Evolutionary conservation across 805 yeast species (phyloP).

Genomic region (Saccharomycopsis lassenensis): DNA sequence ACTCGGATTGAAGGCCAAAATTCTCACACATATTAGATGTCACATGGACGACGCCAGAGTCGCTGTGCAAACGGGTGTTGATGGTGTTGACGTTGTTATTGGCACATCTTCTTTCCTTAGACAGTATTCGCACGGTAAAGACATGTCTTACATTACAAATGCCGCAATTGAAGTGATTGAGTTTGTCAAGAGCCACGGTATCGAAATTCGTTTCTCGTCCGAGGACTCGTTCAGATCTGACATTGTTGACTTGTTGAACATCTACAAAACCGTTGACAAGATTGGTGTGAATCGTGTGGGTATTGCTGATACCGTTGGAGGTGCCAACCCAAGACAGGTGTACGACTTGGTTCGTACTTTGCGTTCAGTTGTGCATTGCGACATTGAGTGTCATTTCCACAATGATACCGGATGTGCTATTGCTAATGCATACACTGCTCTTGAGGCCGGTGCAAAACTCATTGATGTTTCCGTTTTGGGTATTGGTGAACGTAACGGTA

Average conservation of each 20-base stretch:
- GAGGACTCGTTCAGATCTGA: constrained; percentile 98
- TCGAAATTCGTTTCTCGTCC: constrained; percentile 92
- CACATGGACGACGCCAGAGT: constrained; percentile 98
- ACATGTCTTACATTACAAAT: constrained; percentile 95
- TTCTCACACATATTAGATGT: constrained; percentile 93
- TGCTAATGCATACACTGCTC: constrained; percentile 96
- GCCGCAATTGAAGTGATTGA: constrained; percentile 94
- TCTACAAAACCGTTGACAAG: constrained; percentile 92
- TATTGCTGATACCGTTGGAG: constrained; percentile 98
- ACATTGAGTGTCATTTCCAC: constrained; percentile 97
- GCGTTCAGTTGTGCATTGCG: constrained; percentile 89
- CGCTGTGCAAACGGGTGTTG: constrained; percentile 97
- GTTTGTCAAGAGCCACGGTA: constrained; percentile 92
- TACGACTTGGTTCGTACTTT: constrained; percentile 92
- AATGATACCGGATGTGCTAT: constrained; percentile 98
- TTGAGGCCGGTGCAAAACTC: constrained; percentile 94
- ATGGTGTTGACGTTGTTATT: constrained; percentile 97
- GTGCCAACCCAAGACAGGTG: constrained; percentile 98
- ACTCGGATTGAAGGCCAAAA: constrained; percentile 90
- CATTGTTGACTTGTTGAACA: constrained; percentile 87
- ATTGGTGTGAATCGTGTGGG: constrained; percentile 98
- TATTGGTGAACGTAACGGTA: constrained; percentile 98
- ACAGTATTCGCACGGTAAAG: constrained; percentile 95
- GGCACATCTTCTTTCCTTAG: constrained; percentile 94
- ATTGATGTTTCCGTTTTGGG: constrained; percentile 95